phyloP scores from a whole-genome alignment of 345 rosid species.

The Melaleuca quinquenervia region DNA sequence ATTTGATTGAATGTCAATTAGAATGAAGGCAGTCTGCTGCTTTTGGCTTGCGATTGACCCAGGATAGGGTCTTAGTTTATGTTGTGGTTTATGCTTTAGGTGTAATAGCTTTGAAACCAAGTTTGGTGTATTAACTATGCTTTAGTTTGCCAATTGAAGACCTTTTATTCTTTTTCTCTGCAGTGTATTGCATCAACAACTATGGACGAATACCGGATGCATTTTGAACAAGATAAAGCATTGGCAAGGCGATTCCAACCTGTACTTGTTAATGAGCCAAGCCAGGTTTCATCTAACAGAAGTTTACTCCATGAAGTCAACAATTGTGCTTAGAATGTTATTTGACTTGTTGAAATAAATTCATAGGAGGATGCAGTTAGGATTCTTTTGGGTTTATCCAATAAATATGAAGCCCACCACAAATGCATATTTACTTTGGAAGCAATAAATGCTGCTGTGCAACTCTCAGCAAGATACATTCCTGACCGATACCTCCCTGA shows the following conservation, averaged over 20 bases:
- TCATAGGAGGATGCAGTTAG: conserved; percentile 80
- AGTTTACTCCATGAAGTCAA: not conserved
- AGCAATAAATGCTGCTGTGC: conserved; percentile 91
- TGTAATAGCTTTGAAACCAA: not conserved
- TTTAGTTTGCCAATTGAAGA: not conserved
- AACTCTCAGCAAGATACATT: conserved; percentile 75
- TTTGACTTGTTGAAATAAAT: not conserved
- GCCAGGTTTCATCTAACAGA: conserved; percentile 41
- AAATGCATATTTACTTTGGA: conserved; percentile 68
- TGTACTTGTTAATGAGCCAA: conserved; percentile 80
- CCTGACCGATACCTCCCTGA: conserved; percentile 94
- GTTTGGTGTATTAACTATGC: not conserved
- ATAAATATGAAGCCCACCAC: conserved; percentile 90
- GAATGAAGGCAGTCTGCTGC: not conserved
- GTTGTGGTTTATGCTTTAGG: not conserved
- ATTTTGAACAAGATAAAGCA: conserved; percentile 94
- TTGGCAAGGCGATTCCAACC: conserved; percentile 95
- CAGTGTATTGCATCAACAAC: conserved; percentile 99
- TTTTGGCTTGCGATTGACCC: not conserved
- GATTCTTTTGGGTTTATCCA: conserved; percentile 79
- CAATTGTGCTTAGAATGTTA: not conserved
- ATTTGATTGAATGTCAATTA: not conserved
- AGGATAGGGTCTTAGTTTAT: not conserved
- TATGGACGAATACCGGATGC: conserved; percentile 66
- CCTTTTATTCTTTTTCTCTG: conserved; percentile 12